A percentile compares a stretch with the other conserved stretches of the same genome.
Evolutionary conservation across 768 basidiomycete species (phyloP).

Genomic region (Strobilomyces dryophilus): DNA sequence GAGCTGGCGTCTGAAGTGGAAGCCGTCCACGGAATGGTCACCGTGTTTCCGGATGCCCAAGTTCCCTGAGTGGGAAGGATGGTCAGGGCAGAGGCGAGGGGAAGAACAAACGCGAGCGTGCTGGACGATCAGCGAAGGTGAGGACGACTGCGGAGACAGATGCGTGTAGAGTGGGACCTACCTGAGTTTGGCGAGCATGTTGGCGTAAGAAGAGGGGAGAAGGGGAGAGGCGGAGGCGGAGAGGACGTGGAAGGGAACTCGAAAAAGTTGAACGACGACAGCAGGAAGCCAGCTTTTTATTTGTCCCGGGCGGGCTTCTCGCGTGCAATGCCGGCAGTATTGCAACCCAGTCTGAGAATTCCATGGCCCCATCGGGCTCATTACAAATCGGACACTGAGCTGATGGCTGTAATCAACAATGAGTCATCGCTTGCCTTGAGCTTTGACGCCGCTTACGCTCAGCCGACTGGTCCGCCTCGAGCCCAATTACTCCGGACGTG

Average conservation of each 20-base stretch:
- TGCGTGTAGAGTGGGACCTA: constrained; percentile 18
- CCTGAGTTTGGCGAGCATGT: constrained; percentile 52
- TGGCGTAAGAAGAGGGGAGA: constrained; percentile 21
- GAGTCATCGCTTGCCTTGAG: too few relatives aligned
- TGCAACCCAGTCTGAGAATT: too few relatives aligned
- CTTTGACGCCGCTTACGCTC: too few relatives aligned
- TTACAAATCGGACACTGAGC: background rate
- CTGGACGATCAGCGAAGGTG: constrained; percentile 18
- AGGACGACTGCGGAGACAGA: too few relatives aligned
- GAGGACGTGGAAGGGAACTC: background rate
- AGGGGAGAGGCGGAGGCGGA: constrained; percentile 9
- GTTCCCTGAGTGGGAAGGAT: constrained; percentile 18
- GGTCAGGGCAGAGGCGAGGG: constrained; percentile 41
- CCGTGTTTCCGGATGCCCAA: constrained; percentile 26
- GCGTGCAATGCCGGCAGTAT: constrained; percentile 11
- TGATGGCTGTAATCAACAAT: too few relatives aligned
- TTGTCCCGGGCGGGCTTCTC: background rate
- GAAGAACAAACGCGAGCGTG: constrained; percentile 42
- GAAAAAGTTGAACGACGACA: background rate
- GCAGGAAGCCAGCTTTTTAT: too few relatives aligned
- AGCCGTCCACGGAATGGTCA: constrained; percentile 48
- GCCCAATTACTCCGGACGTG: too few relatives aligned
- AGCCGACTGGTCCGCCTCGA: too few relatives aligned
- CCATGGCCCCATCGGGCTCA: background rate
- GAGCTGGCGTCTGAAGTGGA: constrained; percentile 35